A percentile compares a stretch with the other conserved stretches of the same genome.
These are phyloP conservation scores for Tulasnella sp. DNA, from an alignment of 768 basidiomycete genomes.

Conservation along the genomic window DNA sequence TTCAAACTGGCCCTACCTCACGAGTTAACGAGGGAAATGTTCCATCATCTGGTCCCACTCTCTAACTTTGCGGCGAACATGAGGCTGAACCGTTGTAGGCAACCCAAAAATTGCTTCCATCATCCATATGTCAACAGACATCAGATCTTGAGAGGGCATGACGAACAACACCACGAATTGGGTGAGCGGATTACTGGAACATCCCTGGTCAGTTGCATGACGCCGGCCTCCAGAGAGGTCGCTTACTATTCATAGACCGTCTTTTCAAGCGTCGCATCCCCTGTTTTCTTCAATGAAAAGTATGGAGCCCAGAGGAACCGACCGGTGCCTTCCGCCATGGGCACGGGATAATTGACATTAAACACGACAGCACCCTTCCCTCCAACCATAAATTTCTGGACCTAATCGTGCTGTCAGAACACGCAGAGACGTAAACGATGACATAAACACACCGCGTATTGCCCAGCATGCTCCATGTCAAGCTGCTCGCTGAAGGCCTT, in stretches of 20 bases:
- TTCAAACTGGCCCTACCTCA: too few relatives aligned
- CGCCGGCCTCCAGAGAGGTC: neutral
- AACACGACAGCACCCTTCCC: neutral
- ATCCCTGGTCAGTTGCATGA: too few relatives aligned
- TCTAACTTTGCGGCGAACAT: too few relatives aligned
- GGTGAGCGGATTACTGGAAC: neutral
- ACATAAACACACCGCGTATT: slow-evolving; percentile 1
- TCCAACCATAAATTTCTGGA: neutral
- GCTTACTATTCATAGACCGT: slow-evolving; percentile 1
- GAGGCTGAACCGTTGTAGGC: too few relatives aligned
- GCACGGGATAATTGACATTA: slow-evolving; percentile 5
- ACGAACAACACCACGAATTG: neutral
- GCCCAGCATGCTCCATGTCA: neutral
- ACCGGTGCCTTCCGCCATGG: neutral
- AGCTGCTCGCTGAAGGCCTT: neutral
- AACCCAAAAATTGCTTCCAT: neutral
- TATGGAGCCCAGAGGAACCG: slow-evolving; percentile 2
- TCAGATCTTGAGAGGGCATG: neutral
- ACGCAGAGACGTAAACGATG: neutral
- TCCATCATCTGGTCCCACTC: too few relatives aligned
- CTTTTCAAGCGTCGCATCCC: neutral
- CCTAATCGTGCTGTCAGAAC: neutral
- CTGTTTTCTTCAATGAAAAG: neutral
- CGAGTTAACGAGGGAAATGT: too few relatives aligned
- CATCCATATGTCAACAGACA: slow-evolving; percentile 3